Evolutionary conservation across 139 green algal species (phyloP), one percentile per base, ranked within the genome.

Genomic region (Nannochloris sp.): DNA sequence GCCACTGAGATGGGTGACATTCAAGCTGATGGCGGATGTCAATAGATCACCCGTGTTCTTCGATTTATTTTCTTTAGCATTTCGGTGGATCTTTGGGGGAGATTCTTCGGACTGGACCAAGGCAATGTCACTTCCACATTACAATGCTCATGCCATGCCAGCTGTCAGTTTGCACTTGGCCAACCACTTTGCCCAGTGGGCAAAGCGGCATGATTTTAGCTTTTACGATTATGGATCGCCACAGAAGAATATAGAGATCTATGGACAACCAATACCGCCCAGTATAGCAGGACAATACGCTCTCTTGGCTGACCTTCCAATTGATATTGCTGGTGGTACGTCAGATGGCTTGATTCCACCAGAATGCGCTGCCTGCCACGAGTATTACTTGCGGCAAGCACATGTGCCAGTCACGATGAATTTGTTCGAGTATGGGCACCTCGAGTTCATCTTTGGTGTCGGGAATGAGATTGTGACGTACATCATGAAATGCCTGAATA

Each of bases 391-490:
- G 78, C 62, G 62, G 37, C 40, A 69, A 23, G 84, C 78, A 2
- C 79, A 80, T 5, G 43, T 83, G 2, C 20, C 75, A 48, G 56
- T 60, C 12, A 72, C 43, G 10, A n/a, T 59, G 16, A 43, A 28
- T 14, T n/a, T n/a, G 36, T 72, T 29, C 16, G 33, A 59, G n/a
- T 72, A 56, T 60, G 86, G 84, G 2, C 89, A 95, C 75, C 77
- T 95, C 63, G 90, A 96, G 64, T 94, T 96, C 71, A 93, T 84
- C 0, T 87, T 97, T 74, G 79, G 70, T 1, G 70, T 88, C 8
- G 77, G 73, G 51, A 71, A 85, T 30, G 82, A 88, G n/a, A 72
- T 17, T 85, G 80, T 61, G 67, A 86, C 9, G 53, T 82, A 20
- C 56, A 61, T 44, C 26, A 23, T 37, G 14, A 46, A 17, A 56